phyloP scores from a whole-genome alignment of 2,329 filamentous ascomycete species.

The Neoscytalidium dimidiatum region DNA sequence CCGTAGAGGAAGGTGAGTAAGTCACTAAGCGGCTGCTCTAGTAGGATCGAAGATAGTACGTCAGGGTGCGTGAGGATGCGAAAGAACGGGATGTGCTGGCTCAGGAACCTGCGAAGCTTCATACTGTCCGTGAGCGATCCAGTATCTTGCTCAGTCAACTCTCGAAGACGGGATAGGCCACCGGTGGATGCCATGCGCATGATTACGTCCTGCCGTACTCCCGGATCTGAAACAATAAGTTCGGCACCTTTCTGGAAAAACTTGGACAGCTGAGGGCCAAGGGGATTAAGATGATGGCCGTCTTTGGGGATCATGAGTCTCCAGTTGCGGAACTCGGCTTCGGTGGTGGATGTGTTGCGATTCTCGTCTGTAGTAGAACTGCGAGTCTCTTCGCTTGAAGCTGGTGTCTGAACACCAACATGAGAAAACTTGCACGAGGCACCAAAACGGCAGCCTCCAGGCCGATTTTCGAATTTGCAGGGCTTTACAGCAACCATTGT shows the following conservation, averaged over 20 bases:
- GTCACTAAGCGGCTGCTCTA: conserved; percentile 36
- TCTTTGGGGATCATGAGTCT: neutral
- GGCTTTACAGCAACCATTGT: neutral
- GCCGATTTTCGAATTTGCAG: neutral
- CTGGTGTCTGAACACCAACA: neutral
- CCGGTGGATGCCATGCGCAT: conserved; percentile 24
- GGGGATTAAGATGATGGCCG: neutral
- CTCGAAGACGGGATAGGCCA: conserved; percentile 24
- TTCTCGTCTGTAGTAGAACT: neutral
- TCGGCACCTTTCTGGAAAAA: conserved; percentile 7
- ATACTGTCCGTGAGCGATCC: neutral
- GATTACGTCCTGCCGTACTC: conserved; percentile 24
- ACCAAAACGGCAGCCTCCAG: neutral
- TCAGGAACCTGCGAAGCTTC: neutral
- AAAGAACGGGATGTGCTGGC: conserved; percentile 24
- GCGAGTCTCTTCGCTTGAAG: neutral
- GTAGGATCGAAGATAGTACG: conserved; percentile 36
- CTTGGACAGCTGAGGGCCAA: neutral
- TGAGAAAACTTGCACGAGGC: neutral
- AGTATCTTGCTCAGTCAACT: conserved; percentile 20
- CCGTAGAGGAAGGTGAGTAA: conserved; percentile 41
- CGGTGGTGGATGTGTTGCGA: neutral
- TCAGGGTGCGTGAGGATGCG: conserved; percentile 35
- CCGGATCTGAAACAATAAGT: neutral
- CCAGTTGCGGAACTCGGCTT: conserved; percentile 11